These are phyloP conservation scores for Taiwanofungus camphoratus DNA, from an alignment of 1,284 basidiomycete genomes.

Conservation along the genomic window DNA sequence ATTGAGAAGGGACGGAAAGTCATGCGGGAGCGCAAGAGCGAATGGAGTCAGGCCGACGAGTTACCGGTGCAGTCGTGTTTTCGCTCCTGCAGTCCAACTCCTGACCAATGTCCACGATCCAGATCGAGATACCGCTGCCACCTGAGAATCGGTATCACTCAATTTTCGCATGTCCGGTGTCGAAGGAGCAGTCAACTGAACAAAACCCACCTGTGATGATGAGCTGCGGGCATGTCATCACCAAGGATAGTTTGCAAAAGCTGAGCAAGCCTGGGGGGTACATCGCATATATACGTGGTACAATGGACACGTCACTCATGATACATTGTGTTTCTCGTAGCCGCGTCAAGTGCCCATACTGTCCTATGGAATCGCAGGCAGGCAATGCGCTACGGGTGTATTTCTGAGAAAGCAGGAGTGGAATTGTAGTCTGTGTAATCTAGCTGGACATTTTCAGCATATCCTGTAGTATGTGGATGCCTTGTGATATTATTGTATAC, in stretches of 20 bases:
- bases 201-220: constrained; percentile 98
- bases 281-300: constrained; percentile 28
- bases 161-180: constrained; percentile 96
- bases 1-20: constrained; percentile 92
- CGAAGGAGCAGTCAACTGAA: constrained; percentile 93
- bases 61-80: constrained; percentile 53
- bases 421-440: constrained; percentile 3
- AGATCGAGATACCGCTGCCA: constrained; percentile 93
- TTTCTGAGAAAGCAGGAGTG: constrained; percentile 42
- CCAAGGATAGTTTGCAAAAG: constrained; percentile 83
- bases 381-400: constrained; percentile 60
- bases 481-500: background rate
- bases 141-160: constrained; percentile 90
- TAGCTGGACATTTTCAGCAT: constrained; percentile 1
- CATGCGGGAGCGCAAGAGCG: constrained; percentile 87
- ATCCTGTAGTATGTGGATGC: constrained; percentile 5
- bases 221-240: constrained; percentile 90
- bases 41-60: constrained; percentile 88
- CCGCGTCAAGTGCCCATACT: constrained; percentile 86
- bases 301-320: constrained; percentile 3
- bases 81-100: background rate
- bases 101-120: background rate
- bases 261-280: constrained; percentile 84
- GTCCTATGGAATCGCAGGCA: constrained; percentile 69
- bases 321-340: constrained; percentile 31